Base-by-base conservation (phyloP, 257 asterid genomes). In the Nicotiana otophora region DNA sequence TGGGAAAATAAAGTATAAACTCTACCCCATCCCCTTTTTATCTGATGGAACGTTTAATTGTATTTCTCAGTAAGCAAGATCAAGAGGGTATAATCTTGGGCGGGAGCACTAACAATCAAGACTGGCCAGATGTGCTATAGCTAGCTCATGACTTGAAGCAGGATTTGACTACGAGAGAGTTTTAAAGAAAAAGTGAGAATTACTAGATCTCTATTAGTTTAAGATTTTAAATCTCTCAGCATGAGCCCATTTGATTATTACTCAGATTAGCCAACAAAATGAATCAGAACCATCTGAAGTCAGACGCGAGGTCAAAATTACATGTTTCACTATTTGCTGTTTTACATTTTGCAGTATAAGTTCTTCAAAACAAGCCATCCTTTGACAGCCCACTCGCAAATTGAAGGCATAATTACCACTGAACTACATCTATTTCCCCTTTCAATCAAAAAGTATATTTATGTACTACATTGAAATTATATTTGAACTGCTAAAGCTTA, bases 271-370 rank as follows among this genome's bases (percentile, higher is more conserved):
- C 61, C 39, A 72, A 72, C 20, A 72, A 72, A 48, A 72, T 46
- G 79, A 72, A 72, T 23, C 61, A 72, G 36, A 72, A 72, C 78
- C 78, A 72, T 23, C 58, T 70, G 78, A 70, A 70, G 34, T 70
- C 60, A 70, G 78, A 70, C 23, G 11, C 10, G n/a, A 42, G 33
- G 58, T 70, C 60, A 70, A 46, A 39, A 20, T 70, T 42, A 72
- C 36, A 46, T 72, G 78, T 46, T 72, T 72, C 60, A 20, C 23
- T 72, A 14, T 72, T 23, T 1, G 8, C 23, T 46, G 46, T 46
- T 72, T 72, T 17, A 72, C 79, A 72, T 46, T 70, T 72, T 46
- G 79, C 61, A 70, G 57, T 70, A 46, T 9, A 10, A 31, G 76
- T 67, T 34, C 76, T 67, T 17, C 76, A 67, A n/a, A 67, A 33